phyloP scores from a whole-genome alignment of 78 protist genomes.

The Dictyostelium firmibasis region DNA sequence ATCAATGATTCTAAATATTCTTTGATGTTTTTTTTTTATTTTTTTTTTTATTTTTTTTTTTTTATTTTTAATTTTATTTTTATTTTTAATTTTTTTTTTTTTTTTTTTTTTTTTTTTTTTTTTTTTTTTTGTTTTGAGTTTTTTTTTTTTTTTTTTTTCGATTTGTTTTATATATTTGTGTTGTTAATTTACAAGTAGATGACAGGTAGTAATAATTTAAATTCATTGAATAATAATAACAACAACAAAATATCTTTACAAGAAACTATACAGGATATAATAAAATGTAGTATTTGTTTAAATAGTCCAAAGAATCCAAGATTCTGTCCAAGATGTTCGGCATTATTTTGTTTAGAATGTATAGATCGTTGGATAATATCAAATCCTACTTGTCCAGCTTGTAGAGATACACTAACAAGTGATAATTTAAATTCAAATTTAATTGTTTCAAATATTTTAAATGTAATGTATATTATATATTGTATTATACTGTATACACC shows the following conservation, averaged over 20 bases:
- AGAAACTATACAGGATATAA: conserved; percentile 70
- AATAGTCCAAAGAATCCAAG: conserved; percentile 47
- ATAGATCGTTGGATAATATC: conserved; percentile 39
- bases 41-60: no score
- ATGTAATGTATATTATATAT: conserved; percentile 44
- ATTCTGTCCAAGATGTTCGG: conserved; percentile 57
- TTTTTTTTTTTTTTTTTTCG: neutral
- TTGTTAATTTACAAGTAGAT: neutral
- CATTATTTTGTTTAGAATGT: conserved; percentile 61
- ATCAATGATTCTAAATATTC: no score
- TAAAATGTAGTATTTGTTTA: conserved; percentile 71
- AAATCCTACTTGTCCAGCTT: conserved; percentile 73
- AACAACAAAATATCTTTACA: conserved; percentile 12
- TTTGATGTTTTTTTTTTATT: no score
- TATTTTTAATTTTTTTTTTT: neutral
- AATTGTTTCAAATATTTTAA: conserved; percentile 60
- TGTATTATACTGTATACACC: no score
- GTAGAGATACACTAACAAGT: conserved; percentile 2
- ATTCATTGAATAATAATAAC: neutral
- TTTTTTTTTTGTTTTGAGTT: neutral
- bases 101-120: neutral
- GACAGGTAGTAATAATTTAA: neutral
- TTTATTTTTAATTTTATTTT: neutral
- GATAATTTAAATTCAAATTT: conserved; percentile 64
- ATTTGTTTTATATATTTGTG: neutral